Conservation (phyloP, 1,139 yeast species). For the Nakaseomyces kungkrabaensis region DNA sequence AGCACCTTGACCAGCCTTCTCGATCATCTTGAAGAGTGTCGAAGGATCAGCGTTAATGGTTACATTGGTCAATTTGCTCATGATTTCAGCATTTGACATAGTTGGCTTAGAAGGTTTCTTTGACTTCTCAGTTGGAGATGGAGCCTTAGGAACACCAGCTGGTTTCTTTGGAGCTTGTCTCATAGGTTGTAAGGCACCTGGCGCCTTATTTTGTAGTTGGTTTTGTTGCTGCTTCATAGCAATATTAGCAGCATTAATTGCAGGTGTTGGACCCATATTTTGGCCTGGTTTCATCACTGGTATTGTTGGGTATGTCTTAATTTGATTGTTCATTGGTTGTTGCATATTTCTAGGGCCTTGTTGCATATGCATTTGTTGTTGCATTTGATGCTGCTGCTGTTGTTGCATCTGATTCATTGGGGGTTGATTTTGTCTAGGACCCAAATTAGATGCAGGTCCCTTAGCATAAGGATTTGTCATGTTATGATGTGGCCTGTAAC, state of each 20-base stretch:
- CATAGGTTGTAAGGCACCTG: constrained; percentile 19
- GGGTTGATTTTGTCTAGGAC: constrained; percentile 6
- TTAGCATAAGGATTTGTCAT: constrained; percentile 24
- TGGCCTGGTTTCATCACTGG: constrained; percentile 4
- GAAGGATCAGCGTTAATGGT: constrained; percentile 79
- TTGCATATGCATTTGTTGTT: neutral
- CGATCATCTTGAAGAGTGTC: constrained; percentile 74
- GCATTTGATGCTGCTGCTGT: neutral
- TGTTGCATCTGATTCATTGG: constrained; percentile 7
- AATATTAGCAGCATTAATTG: constrained; percentile 23
- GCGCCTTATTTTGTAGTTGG: constrained; percentile 8
- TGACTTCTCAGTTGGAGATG: constrained; percentile 31
- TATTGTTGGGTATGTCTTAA: constrained; percentile 21
- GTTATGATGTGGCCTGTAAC: constrained; percentile 22
- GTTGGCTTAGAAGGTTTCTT: constrained; percentile 57
- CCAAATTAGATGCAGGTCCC: constrained; percentile 5
- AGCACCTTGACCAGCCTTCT: constrained; percentile 99
- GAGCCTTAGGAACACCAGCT: constrained; percentile 26
- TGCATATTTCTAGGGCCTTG: neutral
- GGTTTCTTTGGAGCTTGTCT: constrained; percentile 30
- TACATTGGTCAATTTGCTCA: constrained; percentile 75
- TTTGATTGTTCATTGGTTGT: constrained; percentile 18
- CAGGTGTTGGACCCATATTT: constrained; percentile 7
- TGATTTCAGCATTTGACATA: constrained; percentile 76
- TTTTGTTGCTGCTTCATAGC: constrained; percentile 12